Percentiles rank a stretch among this genome's conserved stretches.
Conservation (phyloP, 257 asterid genomes). For the Ophiorrhiza pumila region DNA sequence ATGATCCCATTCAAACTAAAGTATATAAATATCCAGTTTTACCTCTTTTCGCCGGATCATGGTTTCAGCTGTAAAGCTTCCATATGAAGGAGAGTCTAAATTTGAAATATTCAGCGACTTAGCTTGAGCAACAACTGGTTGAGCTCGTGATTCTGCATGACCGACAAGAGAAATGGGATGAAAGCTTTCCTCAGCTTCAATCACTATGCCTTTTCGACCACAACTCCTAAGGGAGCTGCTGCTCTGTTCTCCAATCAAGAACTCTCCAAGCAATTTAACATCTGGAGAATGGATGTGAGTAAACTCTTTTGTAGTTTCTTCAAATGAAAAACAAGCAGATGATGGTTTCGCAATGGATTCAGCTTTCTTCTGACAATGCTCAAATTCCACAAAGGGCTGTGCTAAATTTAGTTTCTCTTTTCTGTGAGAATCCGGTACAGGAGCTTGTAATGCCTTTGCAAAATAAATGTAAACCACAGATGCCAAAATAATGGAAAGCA, state of each 20-base stretch:
- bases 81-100: slow-evolving; percentile 33
- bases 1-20: neutral
- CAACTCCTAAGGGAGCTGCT: slow-evolving; percentile 25
- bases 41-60: slow-evolving; percentile 54
- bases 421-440: slow-evolving; percentile 17
- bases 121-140: slow-evolving; percentile 20
- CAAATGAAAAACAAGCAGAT: slow-evolving; percentile 2
- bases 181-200: slow-evolving; percentile 30
- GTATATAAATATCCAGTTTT: neutral
- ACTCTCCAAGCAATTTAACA: slow-evolving; percentile 62
- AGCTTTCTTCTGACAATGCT: slow-evolving; percentile 14
- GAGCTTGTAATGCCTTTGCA: slow-evolving; percentile 24
- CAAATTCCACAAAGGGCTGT: slow-evolving; percentile 10
- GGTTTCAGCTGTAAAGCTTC: slow-evolving; percentile 42
- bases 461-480: slow-evolving; percentile 31
- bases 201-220: slow-evolving; percentile 17
- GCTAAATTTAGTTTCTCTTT: slow-evolving; percentile 9
- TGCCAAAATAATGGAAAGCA: slow-evolving; percentile 22
- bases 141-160: slow-evolving; percentile 15
- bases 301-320: slow-evolving; percentile 26
- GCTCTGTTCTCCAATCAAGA: slow-evolving; percentile 37
- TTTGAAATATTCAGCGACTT: slow-evolving; percentile 17
- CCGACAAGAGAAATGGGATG: slow-evolving; percentile 12
- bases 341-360: slow-evolving; percentile 21
- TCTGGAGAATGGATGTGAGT: slow-evolving; percentile 34